A percentile compares a stretch with the other conserved stretches of the same genome.
Conservation (phyloP, 2,329 filamentous ascomycete species). For the Aspergillus unguis region DNA sequence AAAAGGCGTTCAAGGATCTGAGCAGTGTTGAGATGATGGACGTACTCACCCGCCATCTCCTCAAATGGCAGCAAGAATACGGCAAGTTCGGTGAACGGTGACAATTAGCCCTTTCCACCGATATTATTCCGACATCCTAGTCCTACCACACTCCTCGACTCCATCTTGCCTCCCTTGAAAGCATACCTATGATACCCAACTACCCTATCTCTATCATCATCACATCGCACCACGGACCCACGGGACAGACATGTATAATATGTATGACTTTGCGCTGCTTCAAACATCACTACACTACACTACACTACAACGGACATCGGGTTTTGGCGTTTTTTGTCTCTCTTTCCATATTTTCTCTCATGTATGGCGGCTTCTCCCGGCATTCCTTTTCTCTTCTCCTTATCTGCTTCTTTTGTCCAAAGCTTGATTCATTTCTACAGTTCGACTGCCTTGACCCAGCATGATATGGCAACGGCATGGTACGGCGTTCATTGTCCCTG, state of each 20-base stretch:
- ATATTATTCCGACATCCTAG: background rate
- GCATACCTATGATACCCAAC: conserved; percentile 21
- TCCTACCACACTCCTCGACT: background rate
- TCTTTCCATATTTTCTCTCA: conserved; percentile 1
- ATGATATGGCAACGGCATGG: conserved; percentile 7
- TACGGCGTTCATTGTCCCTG: conserved; percentile 8
- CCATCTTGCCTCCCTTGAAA: conserved; percentile 10
- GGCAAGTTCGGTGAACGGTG: conserved; percentile 52
- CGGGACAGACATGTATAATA: conserved; percentile 26
- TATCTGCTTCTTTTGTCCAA: background rate
- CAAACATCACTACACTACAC: conserved; percentile 14
- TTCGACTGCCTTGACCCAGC: conserved; percentile 6
- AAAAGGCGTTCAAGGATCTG: conserved; percentile 67
- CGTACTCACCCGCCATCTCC: conserved; percentile 70
- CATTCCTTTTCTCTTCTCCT: conserved; percentile 1
- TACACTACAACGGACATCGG: conserved; percentile 18
- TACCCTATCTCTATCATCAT: background rate
- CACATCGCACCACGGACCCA: conserved; percentile 11
- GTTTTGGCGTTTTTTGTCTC: conserved; percentile 19
- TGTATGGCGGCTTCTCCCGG: background rate
- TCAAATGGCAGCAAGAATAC: conserved; percentile 80
- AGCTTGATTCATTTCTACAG: background rate
- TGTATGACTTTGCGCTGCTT: conserved; percentile 14
- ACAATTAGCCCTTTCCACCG: conserved; percentile 8
- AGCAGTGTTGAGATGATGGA: conserved; percentile 90